A percentile compares a stretch with the other conserved stretches of the same genome.
These are phyloP conservation scores for Plicaturopsis crispa DNA, from an alignment of 768 basidiomycete species.

Conservation along the genomic window DNA sequence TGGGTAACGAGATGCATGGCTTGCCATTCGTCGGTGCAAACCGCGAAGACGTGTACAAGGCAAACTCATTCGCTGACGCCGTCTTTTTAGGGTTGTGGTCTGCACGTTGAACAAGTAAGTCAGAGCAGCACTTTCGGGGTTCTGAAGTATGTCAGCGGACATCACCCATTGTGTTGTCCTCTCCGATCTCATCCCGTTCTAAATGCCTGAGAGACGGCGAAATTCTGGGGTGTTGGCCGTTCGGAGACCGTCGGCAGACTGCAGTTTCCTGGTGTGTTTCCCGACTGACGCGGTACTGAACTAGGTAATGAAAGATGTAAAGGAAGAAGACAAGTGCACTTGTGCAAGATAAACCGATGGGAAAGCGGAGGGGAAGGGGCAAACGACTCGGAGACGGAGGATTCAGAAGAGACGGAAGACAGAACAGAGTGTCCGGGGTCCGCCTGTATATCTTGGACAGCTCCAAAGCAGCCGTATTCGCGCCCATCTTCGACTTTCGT, in stretches of 20 bases:
- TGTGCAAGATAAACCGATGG: constrained; percentile 21
- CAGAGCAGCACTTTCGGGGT: background rate
- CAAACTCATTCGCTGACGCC: constrained; percentile 3
- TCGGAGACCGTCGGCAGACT: constrained; percentile 16
- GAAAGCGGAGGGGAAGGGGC: constrained; percentile 6
- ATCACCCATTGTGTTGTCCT: background rate
- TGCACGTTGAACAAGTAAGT: constrained; percentile 57
- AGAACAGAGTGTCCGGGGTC: constrained; percentile 23
- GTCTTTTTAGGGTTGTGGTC: constrained; percentile 55
- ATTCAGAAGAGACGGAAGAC: constrained; percentile 1
- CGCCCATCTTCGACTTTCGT: constrained; percentile 9
- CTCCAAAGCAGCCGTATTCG: constrained; percentile 3
- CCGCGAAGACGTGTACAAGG: background rate
- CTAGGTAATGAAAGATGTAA: constrained; percentile 42
- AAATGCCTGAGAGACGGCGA: background rate
- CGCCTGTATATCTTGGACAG: constrained; percentile 2
- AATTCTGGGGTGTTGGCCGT: constrained; percentile 7
- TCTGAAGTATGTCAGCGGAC: constrained; percentile 5
- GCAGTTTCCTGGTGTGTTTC: background rate
- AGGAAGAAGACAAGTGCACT: constrained; percentile 40
- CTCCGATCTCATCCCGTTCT: background rate
- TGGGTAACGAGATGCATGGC: background rate
- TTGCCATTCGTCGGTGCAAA: constrained; percentile 6
- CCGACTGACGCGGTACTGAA: background rate
- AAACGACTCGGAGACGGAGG: too few species aligned